A percentile compares a stretch with the other conserved stretches of the same genome.
Conservation (phyloP, 352 stramenopile genomes). For the Pythium utonaiense region DNA sequence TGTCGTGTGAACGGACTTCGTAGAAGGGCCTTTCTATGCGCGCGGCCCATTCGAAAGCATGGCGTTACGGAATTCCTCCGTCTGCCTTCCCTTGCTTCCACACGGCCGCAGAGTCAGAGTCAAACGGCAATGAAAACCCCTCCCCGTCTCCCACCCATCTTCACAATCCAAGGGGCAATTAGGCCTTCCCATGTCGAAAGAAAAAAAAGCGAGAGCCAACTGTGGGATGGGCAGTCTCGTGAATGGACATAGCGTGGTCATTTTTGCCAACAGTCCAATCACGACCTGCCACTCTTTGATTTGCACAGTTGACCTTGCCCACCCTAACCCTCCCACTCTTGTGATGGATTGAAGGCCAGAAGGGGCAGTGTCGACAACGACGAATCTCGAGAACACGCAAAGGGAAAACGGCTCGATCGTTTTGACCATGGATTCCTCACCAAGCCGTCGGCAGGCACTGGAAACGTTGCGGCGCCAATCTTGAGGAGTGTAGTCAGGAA, state of each 20-base stretch:
- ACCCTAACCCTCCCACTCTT: constrained; percentile 20
- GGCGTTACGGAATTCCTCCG: background rate
- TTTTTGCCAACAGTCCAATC: constrained; percentile 11
- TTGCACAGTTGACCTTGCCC: constrained; percentile 15
- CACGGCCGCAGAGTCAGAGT: background rate
- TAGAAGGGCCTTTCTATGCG: background rate
- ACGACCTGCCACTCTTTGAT: constrained; percentile 25
- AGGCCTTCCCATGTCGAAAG: constrained; percentile 2
- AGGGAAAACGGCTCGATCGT: background rate
- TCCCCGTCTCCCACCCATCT: background rate
- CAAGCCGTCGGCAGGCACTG: too few species aligned
- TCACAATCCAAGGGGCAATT: background rate
- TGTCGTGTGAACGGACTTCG: background rate
- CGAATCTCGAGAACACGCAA: constrained; percentile 14
- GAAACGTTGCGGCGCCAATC: too few species aligned
- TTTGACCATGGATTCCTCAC: too few species aligned
- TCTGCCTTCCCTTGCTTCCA: background rate
- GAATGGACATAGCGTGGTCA: background rate
- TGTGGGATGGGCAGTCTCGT: constrained; percentile 12
- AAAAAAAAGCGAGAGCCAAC: constrained; percentile 15
- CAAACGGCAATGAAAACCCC: background rate
- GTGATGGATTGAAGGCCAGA: constrained; percentile 22
- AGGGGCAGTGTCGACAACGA: background rate
- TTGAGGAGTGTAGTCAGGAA: too few species aligned
- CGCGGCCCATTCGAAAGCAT: background rate